Evolutionary conservation across 495 filamentous ascomycete species (phyloP).

Genomic region (Chaetomium tenue): DNA sequence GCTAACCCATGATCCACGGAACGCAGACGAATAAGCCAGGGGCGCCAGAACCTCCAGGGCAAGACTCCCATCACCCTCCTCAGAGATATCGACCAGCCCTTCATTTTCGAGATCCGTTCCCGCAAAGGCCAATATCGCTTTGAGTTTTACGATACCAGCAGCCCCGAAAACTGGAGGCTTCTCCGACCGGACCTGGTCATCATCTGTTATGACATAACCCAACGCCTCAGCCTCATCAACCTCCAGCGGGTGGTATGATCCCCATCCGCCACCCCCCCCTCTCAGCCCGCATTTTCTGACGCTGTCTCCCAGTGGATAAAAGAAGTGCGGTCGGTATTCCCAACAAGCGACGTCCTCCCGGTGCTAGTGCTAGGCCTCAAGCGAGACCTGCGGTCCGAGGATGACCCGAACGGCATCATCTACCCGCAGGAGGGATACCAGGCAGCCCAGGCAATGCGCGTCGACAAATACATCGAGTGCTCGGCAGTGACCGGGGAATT

Average conservation of each 20-base stretch:
- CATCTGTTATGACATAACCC: slow-evolving; percentile 77
- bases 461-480: slow-evolving; percentile 88
- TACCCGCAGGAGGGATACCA: slow-evolving; percentile 70
- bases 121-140: slow-evolving; percentile 61
- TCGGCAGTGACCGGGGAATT: slow-evolving; percentile 85
- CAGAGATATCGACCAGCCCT: slow-evolving; percentile 78
- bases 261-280: neutral
- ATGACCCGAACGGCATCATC: slow-evolving; percentile 65
- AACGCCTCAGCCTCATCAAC: slow-evolving; percentile 61
- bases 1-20: slow-evolving; percentile 14
- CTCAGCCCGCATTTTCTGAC: slow-evolving; percentile 21
- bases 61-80: slow-evolving; percentile 53
- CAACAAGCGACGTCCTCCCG: slow-evolving; percentile 58
- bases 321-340: slow-evolving; percentile 62
- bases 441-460: slow-evolving; percentile 77
- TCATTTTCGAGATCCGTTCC: slow-evolving; percentile 71
- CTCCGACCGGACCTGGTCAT: slow-evolving; percentile 70
- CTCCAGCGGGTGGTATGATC: slow-evolving; percentile 56
- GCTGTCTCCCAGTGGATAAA: slow-evolving; percentile 60
- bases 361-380: slow-evolving; percentile 80
- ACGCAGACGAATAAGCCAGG: slow-evolving; percentile 50
- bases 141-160: slow-evolving; percentile 76
- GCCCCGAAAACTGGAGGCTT: slow-evolving; percentile 70
- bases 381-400: slow-evolving; percentile 66
- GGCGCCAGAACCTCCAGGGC: slow-evolving; percentile 39